phyloP scores from a whole-genome alignment of 1,284 basidiomycete genomes.

The Sanghuangporus sanghuang region DNA sequence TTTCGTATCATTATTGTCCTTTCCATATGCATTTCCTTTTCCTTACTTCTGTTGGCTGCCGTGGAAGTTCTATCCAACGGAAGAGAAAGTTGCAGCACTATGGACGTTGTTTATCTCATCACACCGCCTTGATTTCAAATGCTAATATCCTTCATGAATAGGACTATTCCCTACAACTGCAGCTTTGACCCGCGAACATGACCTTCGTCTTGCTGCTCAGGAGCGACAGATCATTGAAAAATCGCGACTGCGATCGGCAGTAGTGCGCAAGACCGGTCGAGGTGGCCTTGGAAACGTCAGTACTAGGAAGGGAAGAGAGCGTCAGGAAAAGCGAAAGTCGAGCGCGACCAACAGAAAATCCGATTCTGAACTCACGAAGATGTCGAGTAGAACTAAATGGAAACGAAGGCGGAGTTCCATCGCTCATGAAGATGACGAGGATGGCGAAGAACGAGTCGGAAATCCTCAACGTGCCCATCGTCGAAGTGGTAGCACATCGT shows the following conservation, averaged over 20 bases:
- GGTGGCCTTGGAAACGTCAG: constrained; percentile 11
- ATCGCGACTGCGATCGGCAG: background rate
- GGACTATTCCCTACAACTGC: constrained; percentile 13
- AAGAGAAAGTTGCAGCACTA: too few relatives aligned
- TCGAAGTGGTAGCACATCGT: background rate
- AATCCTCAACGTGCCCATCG: background rate
- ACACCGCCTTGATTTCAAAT: background rate
- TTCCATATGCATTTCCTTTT: too few relatives aligned
- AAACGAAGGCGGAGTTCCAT: background rate
- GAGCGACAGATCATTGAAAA: constrained; percentile 7
- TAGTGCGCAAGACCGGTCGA: background rate
- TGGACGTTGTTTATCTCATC: too few relatives aligned
- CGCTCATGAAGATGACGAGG: background rate
- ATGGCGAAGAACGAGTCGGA: background rate
- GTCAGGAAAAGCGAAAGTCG: background rate
- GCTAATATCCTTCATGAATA: background rate
- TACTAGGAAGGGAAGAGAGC: background rate
- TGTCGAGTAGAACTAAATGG: background rate
- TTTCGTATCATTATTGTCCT: background rate
- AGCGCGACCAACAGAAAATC: background rate
- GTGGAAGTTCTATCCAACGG: too few relatives aligned
- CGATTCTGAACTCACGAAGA: background rate
- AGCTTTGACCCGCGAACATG: constrained; percentile 1
- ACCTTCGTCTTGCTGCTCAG: constrained; percentile 1
- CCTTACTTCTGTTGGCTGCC: too few relatives aligned